Base-by-base conservation (phyloP, 805 yeast species). In the Scheffersomyces stipitis region DNA sequence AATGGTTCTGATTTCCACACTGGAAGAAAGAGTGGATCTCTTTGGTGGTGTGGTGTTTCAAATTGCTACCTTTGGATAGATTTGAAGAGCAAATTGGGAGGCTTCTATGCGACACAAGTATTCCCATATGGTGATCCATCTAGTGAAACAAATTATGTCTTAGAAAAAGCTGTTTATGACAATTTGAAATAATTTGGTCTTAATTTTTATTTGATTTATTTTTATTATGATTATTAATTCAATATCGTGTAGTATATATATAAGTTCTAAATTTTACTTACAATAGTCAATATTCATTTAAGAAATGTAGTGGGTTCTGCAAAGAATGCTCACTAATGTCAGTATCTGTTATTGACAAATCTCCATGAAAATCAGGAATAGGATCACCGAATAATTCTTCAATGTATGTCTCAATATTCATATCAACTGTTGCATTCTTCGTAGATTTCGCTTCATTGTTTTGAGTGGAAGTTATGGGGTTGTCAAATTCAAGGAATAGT, bases 21-120 rank as follows among this genome's bases (percentile, higher is more conserved):
- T 1, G 73, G 73, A 4, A 48, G 73, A 41, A 64, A 69, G 4
- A 41, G 42, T 7, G 63, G 66, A 0, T 46, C 65, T 1, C 34
- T 66, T 12, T 64, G 56, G 39, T 69, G 74, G 74, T 49, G 62
- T 18, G 73, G 73, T 0, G 43, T 66, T 26, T 71, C 64, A 18
- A 68, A 64, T 42, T 54, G 64, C 30, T 64, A 44, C 47, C 68
- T 51, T 40, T 69, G 73, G 72, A 48, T 69, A 13, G 74, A 69
- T 39, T 40, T 57, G 31, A 49, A 67, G 23, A 66, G 64, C 31
- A 52, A 51, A 16, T 43, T 65, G 31, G 73, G 60, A 2, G 73
- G 73, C 0, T 56, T 65, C 30, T 67, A 66, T 62, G 73, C 58
- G 14, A 47, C 64, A 14, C 73, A 66, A 38, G 35, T 66, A 10